Evolutionary conservation across 495 filamentous ascomycete species (phyloP), one percentile per base, ranked within the genome.

Genomic region (Achaetomiella virescens): DNA sequence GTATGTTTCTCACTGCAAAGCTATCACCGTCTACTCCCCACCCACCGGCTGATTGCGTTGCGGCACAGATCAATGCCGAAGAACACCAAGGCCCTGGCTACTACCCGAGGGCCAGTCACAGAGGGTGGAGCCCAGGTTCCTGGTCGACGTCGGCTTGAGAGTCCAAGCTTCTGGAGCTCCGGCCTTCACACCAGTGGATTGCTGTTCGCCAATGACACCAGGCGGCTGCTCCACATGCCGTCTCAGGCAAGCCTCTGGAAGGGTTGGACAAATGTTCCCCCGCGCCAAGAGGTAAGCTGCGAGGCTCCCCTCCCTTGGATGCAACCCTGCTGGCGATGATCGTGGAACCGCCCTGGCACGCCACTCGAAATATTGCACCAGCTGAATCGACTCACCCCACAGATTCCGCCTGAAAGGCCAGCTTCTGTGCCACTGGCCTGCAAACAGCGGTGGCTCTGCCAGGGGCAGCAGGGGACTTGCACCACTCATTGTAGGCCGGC

Each of bases 221-320:
- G 22, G 29, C 42, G 4, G 27, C 27, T 20, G 14, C 17, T 15
- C 15, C 37, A 24, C 22, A 12, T 35, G 27, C 22, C 46, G 18
- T 5, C 5, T 33, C 31, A 14, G 18, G 22, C 3, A 18, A 37
- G 12, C 12, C 1, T 17, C 21, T 22, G 22, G 44, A 17, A 17
- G 29, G n/a, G 14, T 27, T 37, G 36, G 44, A 22, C 35, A 2
- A 49, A 55, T 6, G 41, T 57, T 57, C 17, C 2, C 1, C 54
- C 54, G 47, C 37, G 54, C 54, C 47, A 57, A 57, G 54, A 37
- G 4, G 41, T 57, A 57, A 57, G 54, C 54, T 17, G 17, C 24
- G 17, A 17, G 36, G 33, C 33, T 9, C 2, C 27, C 18, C 25
- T 24, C 38, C 6, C 24, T 38, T 24, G 38, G 17, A 29, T 51